Conservation (phyloP, 2,329 filamentous ascomycete genomes). For the Xylariaceae sp. region DNA sequence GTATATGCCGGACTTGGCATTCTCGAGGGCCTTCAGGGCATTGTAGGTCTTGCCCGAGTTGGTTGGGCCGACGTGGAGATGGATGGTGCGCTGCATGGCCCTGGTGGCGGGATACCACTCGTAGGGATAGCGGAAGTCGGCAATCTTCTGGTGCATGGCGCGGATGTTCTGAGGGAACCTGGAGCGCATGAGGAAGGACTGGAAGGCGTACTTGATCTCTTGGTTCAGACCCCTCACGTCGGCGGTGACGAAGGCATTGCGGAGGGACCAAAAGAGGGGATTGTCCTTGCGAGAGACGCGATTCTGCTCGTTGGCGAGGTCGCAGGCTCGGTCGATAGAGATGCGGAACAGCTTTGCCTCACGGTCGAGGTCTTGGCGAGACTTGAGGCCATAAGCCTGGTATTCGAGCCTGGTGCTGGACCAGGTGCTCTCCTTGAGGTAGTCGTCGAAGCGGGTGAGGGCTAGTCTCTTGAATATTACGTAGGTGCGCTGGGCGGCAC, state of each 20-base stretch:
- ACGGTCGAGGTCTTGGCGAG: slow-evolving; percentile 39
- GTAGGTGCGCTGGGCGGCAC: slow-evolving; percentile 21
- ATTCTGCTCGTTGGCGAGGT: slow-evolving; percentile 37
- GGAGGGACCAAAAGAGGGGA: slow-evolving; percentile 55
- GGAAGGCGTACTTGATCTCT: slow-evolving; percentile 67
- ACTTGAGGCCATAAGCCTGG: slow-evolving; percentile 33
- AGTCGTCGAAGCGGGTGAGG: slow-evolving; percentile 31
- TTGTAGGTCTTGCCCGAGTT: slow-evolving; percentile 98
- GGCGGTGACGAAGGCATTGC: slow-evolving; percentile 53
- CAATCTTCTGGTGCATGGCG: slow-evolving; percentile 58
- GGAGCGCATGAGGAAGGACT: slow-evolving; percentile 57
- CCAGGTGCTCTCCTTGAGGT: slow-evolving; percentile 32
- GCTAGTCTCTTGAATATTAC: slow-evolving; percentile 23
- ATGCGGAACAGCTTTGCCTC: slow-evolving; percentile 45
- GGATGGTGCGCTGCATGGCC: slow-evolving; percentile 73
- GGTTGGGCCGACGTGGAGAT: slow-evolving; percentile 92
- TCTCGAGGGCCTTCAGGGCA: slow-evolving; percentile 79
- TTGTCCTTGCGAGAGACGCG: slow-evolving; percentile 41
- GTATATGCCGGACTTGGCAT: slow-evolving; percentile 74
- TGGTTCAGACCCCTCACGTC: slow-evolving; percentile 48
- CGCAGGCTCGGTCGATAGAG: slow-evolving; percentile 42
- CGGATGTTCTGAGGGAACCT: slow-evolving; percentile 54
- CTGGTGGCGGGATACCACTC: slow-evolving; percentile 92
- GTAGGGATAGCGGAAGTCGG: slow-evolving; percentile 82
- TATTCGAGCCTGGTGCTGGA: slow-evolving; percentile 25